Percentiles rank a stretch among this genome's conserved stretches.
phyloP scores from a whole-genome alignment of 2,329 filamentous ascomycete species.

The Fusarium nygamai region DNA sequence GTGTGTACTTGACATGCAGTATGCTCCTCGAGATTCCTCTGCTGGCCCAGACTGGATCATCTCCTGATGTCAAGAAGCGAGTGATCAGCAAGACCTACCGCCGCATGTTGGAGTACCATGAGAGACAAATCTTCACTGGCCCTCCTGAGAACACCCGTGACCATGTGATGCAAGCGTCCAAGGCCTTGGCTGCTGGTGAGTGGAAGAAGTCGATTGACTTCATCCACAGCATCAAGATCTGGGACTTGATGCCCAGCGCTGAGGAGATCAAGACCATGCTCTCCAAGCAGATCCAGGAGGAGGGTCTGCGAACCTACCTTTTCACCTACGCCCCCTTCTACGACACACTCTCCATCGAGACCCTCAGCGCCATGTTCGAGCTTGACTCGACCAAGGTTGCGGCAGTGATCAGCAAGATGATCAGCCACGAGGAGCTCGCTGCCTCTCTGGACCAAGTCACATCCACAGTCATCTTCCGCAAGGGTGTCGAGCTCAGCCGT shows the following conservation, averaged over 20 bases:
- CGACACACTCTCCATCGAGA: conserved; percentile 89
- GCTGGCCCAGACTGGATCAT: conserved; percentile 94
- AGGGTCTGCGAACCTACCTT: conserved; percentile 96
- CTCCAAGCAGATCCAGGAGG: conserved; percentile 97
- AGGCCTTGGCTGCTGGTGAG: conserved; percentile 94
- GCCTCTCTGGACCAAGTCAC: conserved; percentile 98
- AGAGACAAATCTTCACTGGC: conserved; percentile 98
- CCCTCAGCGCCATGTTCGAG: conserved; percentile 94
- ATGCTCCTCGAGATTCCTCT: conserved; percentile 99
- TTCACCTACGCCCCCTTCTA: conserved; percentile 99
- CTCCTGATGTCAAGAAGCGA: conserved; percentile 95
- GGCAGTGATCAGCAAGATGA: conserved; percentile 99
- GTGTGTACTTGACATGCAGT: conserved; percentile 97
- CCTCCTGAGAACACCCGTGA: conserved; percentile 98
- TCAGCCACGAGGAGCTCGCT: conserved; percentile 96
- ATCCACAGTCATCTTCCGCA: conserved; percentile 97
- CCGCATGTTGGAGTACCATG: conserved; percentile 98
- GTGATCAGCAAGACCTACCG: conserved; percentile 99
- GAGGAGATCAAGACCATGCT: conserved; percentile 98
- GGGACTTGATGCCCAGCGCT: conserved; percentile 94
- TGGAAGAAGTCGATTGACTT: conserved; percentile 97
- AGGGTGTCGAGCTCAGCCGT: conserved; percentile 96
- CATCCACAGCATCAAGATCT: conserved; percentile 99
- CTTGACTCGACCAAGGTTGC: conserved; percentile 88
- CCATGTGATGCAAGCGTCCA: conserved; percentile 99